Base-by-base conservation (phyloP, 352 stramenopile species). In the Phytophthora rubi region DNA sequence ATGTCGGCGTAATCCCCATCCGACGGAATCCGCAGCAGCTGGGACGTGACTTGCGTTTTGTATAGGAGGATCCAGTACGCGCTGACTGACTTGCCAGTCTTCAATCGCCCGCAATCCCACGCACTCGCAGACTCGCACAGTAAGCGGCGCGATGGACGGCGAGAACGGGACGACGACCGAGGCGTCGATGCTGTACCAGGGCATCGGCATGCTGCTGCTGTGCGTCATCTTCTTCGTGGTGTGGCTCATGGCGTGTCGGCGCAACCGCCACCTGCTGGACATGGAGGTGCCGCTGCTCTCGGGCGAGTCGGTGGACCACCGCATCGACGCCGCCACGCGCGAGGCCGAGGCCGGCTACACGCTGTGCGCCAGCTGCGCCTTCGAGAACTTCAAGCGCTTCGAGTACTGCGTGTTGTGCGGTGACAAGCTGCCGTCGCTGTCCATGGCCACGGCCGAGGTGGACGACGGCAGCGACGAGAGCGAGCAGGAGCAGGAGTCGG, bases 321-420 rank as follows among this genome's bases (percentile, higher is more conserved):
- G 84, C 32, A 86, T 92, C 37, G 82, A 92, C 55, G 84, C 80
- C 6, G 84, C 77, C 12, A 88, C 80, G 6, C 62, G 81, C 67
- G 83, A 92, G 65, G 86, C 82, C 1, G 82, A 88, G 56, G 81
- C 65, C 0, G 86, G 86, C 2, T 88, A 77, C 49, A 76, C 59
- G 2, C 59, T 75, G 0, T 93, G 86, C 60, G 18, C 53, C 0
- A 82, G 70, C 18, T 93, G 86, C 47, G 79, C 70, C 23, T 93
- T 93, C 62, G 86, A 92, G 52, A 93, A 93, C 73, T 93, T 93
- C 72, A 85, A 77, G 59, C 79, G 82, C 49, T 85, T 88, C 61
- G 68, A 77, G 28, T 76, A 89, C 65, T 93, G 86, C 62, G 80
- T 79, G 16, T 65, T 92, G 10, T 93, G 86, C 52, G 86, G 86